Conservation (phyloP, 2,329 filamentous ascomycete genomes). For the Talaromyces albobiverticillius region DNA sequence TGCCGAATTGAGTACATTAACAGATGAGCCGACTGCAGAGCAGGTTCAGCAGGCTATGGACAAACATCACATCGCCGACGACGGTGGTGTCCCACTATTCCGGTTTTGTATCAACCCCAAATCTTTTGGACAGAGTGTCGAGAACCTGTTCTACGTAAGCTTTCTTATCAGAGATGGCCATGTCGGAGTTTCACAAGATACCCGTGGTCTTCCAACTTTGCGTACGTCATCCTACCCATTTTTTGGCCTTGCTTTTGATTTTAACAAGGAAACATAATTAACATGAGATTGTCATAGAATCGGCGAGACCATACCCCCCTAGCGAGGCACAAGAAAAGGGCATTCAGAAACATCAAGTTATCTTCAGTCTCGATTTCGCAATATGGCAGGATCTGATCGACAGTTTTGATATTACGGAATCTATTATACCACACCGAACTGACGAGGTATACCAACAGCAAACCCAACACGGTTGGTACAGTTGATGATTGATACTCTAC, state of each 20-base stretch:
- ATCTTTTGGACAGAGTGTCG: conserved; percentile 91
- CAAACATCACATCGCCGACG: conserved; percentile 62
- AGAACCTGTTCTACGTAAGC: conserved; percentile 95
- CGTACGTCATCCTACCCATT: conserved; percentile 54
- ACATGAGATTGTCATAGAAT: conserved; percentile 34
- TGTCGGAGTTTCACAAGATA: conserved; percentile 70
- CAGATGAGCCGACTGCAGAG: conserved; percentile 35
- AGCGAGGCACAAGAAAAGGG: conserved; percentile 50
- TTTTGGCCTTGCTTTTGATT: conserved; percentile 1
- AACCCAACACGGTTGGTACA: conserved; percentile 63
- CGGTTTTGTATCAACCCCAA: conserved; percentile 85
- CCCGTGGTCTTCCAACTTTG: conserved; percentile 71
- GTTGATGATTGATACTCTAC: conserved; percentile 30
- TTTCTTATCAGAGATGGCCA: conserved; percentile 88
- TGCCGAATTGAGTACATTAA: conserved; percentile 34
- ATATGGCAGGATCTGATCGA: conserved; percentile 77
- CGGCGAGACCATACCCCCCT: conserved; percentile 46
- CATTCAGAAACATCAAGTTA: conserved; percentile 73
- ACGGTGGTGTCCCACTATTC: conserved; percentile 73
- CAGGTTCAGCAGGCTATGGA: conserved; percentile 56
- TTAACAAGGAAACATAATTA: conserved; percentile 15
- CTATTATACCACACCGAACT: conserved; percentile 79
- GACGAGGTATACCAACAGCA: conserved; percentile 56
- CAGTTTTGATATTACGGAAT: conserved; percentile 70
- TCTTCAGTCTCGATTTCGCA: conserved; percentile 81